A percentile compares a stretch with the other conserved stretches of the same genome.
These are phyloP conservation scores for Extremus antarcticus DNA, from an alignment of 495 filamentous ascomycete genomes.

Conservation along the genomic window DNA sequence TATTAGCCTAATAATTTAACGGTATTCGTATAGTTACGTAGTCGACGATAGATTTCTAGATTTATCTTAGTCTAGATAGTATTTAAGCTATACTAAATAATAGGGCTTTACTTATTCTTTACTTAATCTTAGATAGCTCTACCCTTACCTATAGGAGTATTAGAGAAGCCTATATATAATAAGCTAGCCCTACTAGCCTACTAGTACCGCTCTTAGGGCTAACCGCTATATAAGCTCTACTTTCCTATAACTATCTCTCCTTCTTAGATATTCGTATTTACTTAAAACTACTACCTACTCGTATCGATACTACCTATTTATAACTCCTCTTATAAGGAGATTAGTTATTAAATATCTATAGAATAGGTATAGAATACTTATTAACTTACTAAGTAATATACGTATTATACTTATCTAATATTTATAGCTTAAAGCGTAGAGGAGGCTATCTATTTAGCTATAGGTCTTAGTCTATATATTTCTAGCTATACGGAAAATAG, in stretches of 20 bases:
- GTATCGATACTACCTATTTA: too few relatives aligned
- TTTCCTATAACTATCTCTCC: too few relatives aligned
- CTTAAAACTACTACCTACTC: too few relatives aligned
- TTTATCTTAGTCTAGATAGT: not conserved
- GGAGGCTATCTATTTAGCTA: not conserved
- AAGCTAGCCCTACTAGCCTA: too few relatives aligned
- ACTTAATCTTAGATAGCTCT: not conserved
- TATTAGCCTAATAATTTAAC: not conserved
- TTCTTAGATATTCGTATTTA: too few relatives aligned
- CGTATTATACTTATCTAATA: not conserved
- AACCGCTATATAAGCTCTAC: too few relatives aligned
- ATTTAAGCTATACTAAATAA: not conserved
- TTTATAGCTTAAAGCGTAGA: not conserved
- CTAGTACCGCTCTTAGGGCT: too few relatives aligned
- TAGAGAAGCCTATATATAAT: too few relatives aligned
- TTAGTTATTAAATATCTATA: not conserved
- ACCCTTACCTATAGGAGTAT: not conserved
- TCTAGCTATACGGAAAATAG: not conserved
- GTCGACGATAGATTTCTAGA: not conserved
- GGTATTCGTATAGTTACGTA: not conserved
- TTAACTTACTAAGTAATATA: not conserved
- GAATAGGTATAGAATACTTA: too few relatives aligned
- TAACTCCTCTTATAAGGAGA: too few relatives aligned
- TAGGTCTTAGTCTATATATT: not conserved
- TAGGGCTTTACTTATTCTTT: not conserved